Percentiles rank a stretch among this genome's conserved stretches.
Evolutionary conservation across 441 rosid species (phyloP).

Genomic region (Biscutella laevigata): DNA sequence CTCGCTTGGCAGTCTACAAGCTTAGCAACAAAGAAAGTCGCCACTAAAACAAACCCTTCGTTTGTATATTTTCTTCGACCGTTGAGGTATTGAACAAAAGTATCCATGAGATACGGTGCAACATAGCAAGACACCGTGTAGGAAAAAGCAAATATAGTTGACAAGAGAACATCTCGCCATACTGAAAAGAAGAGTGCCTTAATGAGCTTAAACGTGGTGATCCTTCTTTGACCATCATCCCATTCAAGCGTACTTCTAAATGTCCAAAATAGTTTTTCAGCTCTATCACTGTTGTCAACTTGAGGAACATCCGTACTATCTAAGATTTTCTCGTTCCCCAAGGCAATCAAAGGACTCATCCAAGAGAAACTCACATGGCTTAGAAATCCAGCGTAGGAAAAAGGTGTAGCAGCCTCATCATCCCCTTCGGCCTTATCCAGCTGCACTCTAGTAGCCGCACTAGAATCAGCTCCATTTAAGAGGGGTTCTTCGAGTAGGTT

Average conservation of each 20-base stretch:
- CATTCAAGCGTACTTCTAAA: conserved; percentile 45
- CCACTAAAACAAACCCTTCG: conserved; percentile 31
- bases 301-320: conserved; percentile 82
- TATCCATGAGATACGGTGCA: conserved; percentile 77
- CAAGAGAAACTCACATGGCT: conserved; percentile 65
- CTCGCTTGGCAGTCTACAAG: conserved; percentile 37
- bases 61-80: conserved; percentile 34
- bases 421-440: conserved; percentile 34
- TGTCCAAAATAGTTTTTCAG: conserved; percentile 37
- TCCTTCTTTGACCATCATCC: conserved; percentile 27
- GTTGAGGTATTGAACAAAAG: conserved; percentile 67
- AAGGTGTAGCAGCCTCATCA: conserved; percentile 46
- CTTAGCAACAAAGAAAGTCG: conserved; percentile 41
- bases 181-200: conserved; percentile 49
- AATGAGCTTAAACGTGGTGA: conserved; percentile 47
- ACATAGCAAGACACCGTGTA: conserved; percentile 55
- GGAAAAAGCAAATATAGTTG: conserved; percentile 41
- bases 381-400: conserved; percentile 47
- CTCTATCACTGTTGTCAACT: conserved; percentile 51
- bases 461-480: conserved; percentile 41
- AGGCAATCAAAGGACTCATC: conserved; percentile 59
- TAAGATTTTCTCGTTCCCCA: conserved; percentile 64
- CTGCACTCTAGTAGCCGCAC: conserved; percentile 21
- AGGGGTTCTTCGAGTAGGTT: conserved; percentile 48
- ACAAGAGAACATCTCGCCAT: conserved; percentile 59